phyloP scores from a whole-genome alignment of 805 yeast genomes.

The Metschnikowia lochheadii region DNA sequence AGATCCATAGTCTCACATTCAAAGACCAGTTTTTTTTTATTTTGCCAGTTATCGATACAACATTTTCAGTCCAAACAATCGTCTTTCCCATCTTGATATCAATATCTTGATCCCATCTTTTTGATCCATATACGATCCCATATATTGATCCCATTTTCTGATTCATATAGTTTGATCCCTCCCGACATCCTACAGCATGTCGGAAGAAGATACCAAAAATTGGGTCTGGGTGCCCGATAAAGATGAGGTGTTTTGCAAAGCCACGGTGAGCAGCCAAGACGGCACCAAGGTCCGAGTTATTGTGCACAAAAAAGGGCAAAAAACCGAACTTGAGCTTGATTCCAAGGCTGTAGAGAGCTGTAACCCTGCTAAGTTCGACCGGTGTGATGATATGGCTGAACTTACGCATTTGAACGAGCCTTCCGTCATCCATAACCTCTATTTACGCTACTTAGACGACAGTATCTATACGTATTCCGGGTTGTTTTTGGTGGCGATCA shows the following conservation, averaged over 20 bases:
- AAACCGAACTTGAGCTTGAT: slow-evolving; percentile 39
- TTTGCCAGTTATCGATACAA: no score
- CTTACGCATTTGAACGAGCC: slow-evolving; percentile 93
- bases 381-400: slow-evolving; percentile 93
- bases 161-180: no score
- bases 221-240: slow-evolving; percentile 79
- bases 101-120: no score
- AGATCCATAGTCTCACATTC: not conserved
- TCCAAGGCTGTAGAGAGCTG: slow-evolving; percentile 53
- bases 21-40: no score
- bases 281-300: slow-evolving; percentile 35
- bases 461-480: slow-evolving; percentile 93
- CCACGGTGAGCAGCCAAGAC: slow-evolving; percentile 47
- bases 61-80: no score
- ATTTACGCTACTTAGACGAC: slow-evolving; percentile 71
- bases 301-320: slow-evolving; percentile 38
- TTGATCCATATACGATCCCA: no score
- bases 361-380: slow-evolving; percentile 87
- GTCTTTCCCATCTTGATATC: no score
- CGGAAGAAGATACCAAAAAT: slow-evolving; percentile 33
- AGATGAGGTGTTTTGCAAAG: slow-evolving; percentile 56
- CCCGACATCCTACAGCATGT: not conserved
- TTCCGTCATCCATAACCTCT: slow-evolving; percentile 82
- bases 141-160: no score
- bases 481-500: slow-evolving; percentile 87